Conservation (phyloP, 345 rosid species). For the Aquilaria malaccensis region DNA sequence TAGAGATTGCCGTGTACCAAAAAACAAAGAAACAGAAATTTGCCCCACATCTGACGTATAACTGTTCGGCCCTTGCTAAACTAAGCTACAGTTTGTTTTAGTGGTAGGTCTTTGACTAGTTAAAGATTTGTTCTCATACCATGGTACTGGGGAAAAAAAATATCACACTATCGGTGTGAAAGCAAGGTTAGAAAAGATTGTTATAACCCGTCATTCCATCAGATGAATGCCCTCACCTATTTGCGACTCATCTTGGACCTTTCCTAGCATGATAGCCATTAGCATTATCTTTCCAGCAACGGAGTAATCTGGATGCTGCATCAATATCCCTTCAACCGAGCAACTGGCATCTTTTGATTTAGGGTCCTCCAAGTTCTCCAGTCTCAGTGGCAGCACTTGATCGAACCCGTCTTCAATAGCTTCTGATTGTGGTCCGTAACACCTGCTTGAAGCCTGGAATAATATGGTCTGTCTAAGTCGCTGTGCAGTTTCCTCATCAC, state of each 20-base stretch:
- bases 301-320: slow-evolving; percentile 78
- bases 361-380: slow-evolving; percentile 29
- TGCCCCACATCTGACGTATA: too few species aligned
- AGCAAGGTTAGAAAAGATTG: too few species aligned
- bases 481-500: slow-evolving; percentile 69
- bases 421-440: slow-evolving; percentile 65
- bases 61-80: too few species aligned
- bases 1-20: too few species aligned
- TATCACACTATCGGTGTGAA: too few species aligned
- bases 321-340: slow-evolving; percentile 68
- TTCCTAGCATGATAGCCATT: slow-evolving; percentile 65
- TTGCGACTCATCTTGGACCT: slow-evolving; percentile 28
- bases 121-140: too few species aligned
- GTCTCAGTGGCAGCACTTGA: slow-evolving; percentile 60
- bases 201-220: slow-evolving; percentile 18
- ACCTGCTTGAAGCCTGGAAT: slow-evolving; percentile 66
- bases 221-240: slow-evolving; percentile 19
- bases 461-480: slow-evolving; percentile 56
- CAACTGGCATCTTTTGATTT: slow-evolving; percentile 25
- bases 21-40: too few species aligned
- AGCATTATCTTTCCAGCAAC: slow-evolving; percentile 87
- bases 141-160: too few species aligned
- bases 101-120: too few species aligned
- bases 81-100: too few species aligned
- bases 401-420: slow-evolving; percentile 57